Base-by-base conservation (phyloP, 495 filamentous ascomycete species). In the Tuber borchii region DNA sequence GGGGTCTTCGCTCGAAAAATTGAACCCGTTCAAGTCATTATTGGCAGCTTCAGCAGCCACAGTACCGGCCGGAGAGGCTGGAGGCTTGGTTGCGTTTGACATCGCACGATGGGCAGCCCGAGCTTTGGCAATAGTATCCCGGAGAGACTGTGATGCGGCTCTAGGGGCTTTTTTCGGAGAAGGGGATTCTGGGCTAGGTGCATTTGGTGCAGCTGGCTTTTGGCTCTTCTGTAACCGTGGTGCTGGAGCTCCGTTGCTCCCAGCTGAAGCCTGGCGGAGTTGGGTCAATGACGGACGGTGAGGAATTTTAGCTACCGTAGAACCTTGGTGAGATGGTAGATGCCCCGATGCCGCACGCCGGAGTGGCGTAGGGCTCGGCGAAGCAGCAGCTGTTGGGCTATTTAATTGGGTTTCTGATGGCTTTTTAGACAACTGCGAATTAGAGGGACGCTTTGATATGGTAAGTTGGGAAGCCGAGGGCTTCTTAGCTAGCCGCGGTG, bases 121-220 rank as follows among this genome's bases (percentile, higher is more conserved):
- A 12, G 95, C 95, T 83, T 93, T 95, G 68, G 94, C 93, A 81
- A 99, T 97, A 75, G 92, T 93, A 71, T 97, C 94, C 26, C 95
- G 88, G 69, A 99, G 83, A 2, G 94, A 91, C 48, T 88, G 87
- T 3, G 95, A 97, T 1, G 93, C 76, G 71, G 70, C 73, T 75
- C 79, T 79, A n/a, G 72, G 72, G 17, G 73, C 72, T 51, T 76
- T 92, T 79, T 91, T 94, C 16, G 88, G 75, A 42, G 77, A 71
- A 56, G 81, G 79, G 9, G 78, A 75, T 69, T 85, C 48, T 68
- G 85, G 65, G 46, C 78, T 74, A 61, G 51, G 51, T 31, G 51
- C 51, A 61, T 31, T 31, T 26, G 10, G 51, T 61, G 51, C 12
- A 1, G n/a, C 51, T 31, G 51, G 51, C 51, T 61, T 61, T 31